Evolutionary conservation across 2,329 filamentous ascomycete species (phyloP), one percentile per base, ranked within the genome.

Genomic region (Epicoccum sorghinum): DNA sequence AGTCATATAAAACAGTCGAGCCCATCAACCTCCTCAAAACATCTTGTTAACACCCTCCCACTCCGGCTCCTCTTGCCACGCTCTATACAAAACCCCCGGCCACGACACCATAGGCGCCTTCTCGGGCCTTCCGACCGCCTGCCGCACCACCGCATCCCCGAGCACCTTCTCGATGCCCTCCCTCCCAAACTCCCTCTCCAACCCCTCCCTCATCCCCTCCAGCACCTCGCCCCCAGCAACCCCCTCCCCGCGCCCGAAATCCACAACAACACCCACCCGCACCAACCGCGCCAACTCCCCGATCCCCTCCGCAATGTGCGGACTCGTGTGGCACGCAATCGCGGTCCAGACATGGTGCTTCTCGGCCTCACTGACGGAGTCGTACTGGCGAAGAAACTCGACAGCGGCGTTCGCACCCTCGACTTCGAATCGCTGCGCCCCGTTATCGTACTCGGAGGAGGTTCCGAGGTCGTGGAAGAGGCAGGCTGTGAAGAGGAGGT

Each of bases 401-500:
- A 70, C 69, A 6, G 76, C 77, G 25, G 75, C 76, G 57, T 80
- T 76, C 5, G 71, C 78, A 4, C 77, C 78, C 55, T 79, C 77
- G 40, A 80, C 69, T 58, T 80, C 78, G 59, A 80, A 80, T 12
- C 77, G 73, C 40, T 75, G 68, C 3, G 70, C 50, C 1, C 73
- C 72, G 33, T 72, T 58, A 33, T 72, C 59, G 42, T 65, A 66
- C 5, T 46, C 35, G n/a, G 78, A 70, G 0, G 86, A 85, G 0
- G 87, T 89, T 10, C 88, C 89, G 52, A 92, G 88, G 71, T 93
- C 89, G 70, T 93, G 89, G 5, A 92, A 80, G 1, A 93, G 78
- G 53, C 83, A 86, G 1, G 87, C 79, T 27, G 78, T 71, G 41
- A 79, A 77, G 41, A 81, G 76, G 4, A 67, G 61, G 77, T 80